Evolutionary conservation across 345 rosid species (phyloP), one percentile per base, ranked within the genome.

Genomic region (Anacardium occidentale): DNA sequence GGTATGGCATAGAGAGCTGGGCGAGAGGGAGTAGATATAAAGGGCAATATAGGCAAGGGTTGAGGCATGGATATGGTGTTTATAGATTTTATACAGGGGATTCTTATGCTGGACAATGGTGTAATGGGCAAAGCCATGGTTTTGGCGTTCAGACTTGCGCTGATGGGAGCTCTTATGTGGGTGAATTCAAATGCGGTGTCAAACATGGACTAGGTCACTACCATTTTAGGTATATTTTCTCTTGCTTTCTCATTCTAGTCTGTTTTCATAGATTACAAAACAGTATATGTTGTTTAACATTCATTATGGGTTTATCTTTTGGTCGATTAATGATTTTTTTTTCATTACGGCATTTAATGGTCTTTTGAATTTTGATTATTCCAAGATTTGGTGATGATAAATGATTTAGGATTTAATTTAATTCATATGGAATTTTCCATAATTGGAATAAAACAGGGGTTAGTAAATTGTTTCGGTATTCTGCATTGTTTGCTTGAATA

Each of bases 151-250:
- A 95, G 78, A 84, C 89, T 52, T 95, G 99, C 60, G 86, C 85
- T 64, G 98, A 95, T 73, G 97, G 92, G 0, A 95, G 99, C 70
- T 90, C 91, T 68, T 92, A 79, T 54, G 80, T 86, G 55, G 99
- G 98, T 7, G 86, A 86, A 63, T 95, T 95, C 84, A 95, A 92
- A 78, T 87, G 81, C 29, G 99, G 92, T 37, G 89, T 91, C 56
- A 95, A 95, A 70, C 99, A 95, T 75, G 98, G 99, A 64, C 86
- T 89, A 75, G 98, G 99, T 17, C 86, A 81, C 76, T 95, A 95
- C 84, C 88, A 91, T 83, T 95, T 92, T 88, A 89, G 98, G 99
- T 94, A 69, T 48, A 37, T 60, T 47, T 21, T 57, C 18, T 48
- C 26, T 21, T 6, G n/a, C 17, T 54, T 21, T 50, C 40, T 10